Evolutionary conservation across 2,329 filamentous ascomycete genomes (phyloP).

Genomic region (Lecanicillium sp.): DNA sequence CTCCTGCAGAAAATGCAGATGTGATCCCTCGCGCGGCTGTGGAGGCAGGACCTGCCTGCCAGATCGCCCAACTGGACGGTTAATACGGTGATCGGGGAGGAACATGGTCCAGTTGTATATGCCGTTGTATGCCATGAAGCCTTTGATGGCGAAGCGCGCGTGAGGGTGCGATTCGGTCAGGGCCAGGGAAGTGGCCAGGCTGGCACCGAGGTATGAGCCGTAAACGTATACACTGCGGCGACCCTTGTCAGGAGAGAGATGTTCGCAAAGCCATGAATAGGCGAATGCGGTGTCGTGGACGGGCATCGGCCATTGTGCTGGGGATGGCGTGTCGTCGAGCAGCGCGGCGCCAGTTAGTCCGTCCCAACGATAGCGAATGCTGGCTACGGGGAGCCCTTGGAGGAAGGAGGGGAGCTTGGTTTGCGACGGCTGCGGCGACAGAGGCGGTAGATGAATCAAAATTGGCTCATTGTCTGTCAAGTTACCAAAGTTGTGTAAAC

Average conservation of each 20-base stretch:
- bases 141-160: slow-evolving; percentile 41
- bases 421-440: slow-evolving; percentile 27
- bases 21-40: slow-evolving; percentile 26
- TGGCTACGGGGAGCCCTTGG: slow-evolving; percentile 40
- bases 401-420: slow-evolving; percentile 36
- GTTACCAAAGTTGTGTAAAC: slow-evolving; percentile 42
- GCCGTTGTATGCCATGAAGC: slow-evolving; percentile 52
- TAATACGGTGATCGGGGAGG: slow-evolving; percentile 45
- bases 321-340: slow-evolving; percentile 15
- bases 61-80: slow-evolving; percentile 22
- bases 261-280: slow-evolving; percentile 46
- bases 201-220: slow-evolving; percentile 52
- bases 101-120: slow-evolving; percentile 61
- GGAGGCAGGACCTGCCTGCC: slow-evolving; percentile 17
- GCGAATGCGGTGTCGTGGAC: slow-evolving; percentile 50
- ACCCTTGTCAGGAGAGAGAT: slow-evolving; percentile 33
- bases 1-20: slow-evolving; percentile 32
- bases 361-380: slow-evolving; percentile 56
- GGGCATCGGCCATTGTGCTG: slow-evolving; percentile 47
- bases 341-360: slow-evolving; percentile 17
- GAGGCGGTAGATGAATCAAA: slow-evolving; percentile 50
- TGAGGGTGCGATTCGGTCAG: slow-evolving; percentile 48
- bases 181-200: slow-evolving; percentile 50
- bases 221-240: slow-evolving; percentile 41
- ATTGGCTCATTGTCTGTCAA: slow-evolving; percentile 37